These are phyloP conservation scores for Pichia sp. DNA, from an alignment of 1,139 yeast genomes.

Conservation along the genomic window DNA sequence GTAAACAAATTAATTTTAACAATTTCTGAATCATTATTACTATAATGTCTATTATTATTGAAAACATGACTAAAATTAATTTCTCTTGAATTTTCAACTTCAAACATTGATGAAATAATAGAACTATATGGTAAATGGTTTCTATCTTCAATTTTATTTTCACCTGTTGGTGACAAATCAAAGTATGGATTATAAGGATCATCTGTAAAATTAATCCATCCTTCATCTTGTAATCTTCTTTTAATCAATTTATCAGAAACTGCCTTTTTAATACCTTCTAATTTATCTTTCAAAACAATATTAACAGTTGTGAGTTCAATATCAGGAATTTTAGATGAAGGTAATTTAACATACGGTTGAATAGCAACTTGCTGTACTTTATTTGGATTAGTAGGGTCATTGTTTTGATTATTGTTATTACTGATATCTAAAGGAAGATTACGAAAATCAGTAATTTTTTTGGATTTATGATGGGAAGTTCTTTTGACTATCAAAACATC, in stretches of 20 bases:
- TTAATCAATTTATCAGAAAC: conserved; percentile 77
- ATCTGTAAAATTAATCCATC: conserved; percentile 80
- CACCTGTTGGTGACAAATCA: conserved; percentile 53
- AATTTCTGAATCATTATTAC: conserved; percentile 31
- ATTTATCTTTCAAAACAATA: conserved; percentile 66
- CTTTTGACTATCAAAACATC: neutral
- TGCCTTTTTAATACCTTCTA: conserved; percentile 69
- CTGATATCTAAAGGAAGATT: neutral
- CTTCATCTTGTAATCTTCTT: conserved; percentile 61
- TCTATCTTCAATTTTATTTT: conserved; percentile 42
- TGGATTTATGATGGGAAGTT: neutral
- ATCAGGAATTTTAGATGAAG: conserved; percentile 90
- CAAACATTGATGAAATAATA: conserved; percentile 68
- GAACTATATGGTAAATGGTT: conserved; percentile 76
- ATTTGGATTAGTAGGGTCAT: conserved; percentile 7
- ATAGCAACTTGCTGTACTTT: conserved; percentile 28
- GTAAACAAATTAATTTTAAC: conserved; percentile 41
- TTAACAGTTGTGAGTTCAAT: conserved; percentile 83
- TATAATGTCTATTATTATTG: conserved; percentile 36
- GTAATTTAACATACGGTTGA: conserved; percentile 81
- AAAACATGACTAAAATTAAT: conserved; percentile 34
- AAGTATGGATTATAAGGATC: conserved; percentile 87
- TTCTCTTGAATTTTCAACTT: conserved; percentile 57
- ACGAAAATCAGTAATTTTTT: neutral
- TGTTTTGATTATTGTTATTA: neutral